Conservation (phyloP, 768 basidiomycete genomes). For the Amanita rubescens region DNA sequence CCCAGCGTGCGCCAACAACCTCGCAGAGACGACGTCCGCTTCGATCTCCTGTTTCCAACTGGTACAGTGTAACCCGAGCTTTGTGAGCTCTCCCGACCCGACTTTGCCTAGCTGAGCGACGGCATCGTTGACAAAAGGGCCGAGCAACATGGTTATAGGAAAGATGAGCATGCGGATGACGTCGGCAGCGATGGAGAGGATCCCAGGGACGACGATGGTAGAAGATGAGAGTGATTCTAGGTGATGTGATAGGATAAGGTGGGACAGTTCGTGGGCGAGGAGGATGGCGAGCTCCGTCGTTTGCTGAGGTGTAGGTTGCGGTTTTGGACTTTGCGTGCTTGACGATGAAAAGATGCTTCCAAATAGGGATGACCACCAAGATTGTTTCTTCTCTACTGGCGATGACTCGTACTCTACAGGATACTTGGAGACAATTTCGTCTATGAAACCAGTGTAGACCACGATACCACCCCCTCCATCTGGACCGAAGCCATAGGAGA, state of each 20-base stretch:
- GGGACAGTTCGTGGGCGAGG: slow-evolving; percentile 89
- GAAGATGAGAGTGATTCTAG: slow-evolving; percentile 85
- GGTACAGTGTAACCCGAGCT: slow-evolving; percentile 69
- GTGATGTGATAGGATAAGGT: slow-evolving; percentile 87
- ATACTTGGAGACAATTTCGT: slow-evolving; percentile 64
- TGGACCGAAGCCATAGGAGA: slow-evolving; percentile 92
- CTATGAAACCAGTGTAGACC: slow-evolving; percentile 89
- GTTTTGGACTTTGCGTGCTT: slow-evolving; percentile 28
- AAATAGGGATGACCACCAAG: slow-evolving; percentile 44
- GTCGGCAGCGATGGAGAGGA: slow-evolving; percentile 72
- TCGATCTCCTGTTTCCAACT: slow-evolving; percentile 84
- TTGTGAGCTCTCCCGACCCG: slow-evolving; percentile 67
- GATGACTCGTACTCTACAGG: slow-evolving; percentile 17
- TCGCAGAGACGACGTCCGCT: slow-evolving; percentile 82
- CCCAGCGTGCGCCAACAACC: slow-evolving; percentile 87
- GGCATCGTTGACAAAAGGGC: slow-evolving; percentile 94
- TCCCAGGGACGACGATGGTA: slow-evolving; percentile 74
- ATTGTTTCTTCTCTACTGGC: slow-evolving; percentile 18
- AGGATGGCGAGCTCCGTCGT: slow-evolving; percentile 85
- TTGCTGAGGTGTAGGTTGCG: slow-evolving; percentile 69
- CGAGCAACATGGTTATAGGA: slow-evolving; percentile 85
- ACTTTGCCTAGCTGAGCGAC: slow-evolving; percentile 75
- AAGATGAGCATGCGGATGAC: slow-evolving; percentile 73
- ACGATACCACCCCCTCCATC: slow-evolving; percentile 91
- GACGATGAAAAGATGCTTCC: slow-evolving; percentile 32